Base-by-base conservation (phyloP, 148 eudicot species). In the Polygonum aviculare region DNA sequence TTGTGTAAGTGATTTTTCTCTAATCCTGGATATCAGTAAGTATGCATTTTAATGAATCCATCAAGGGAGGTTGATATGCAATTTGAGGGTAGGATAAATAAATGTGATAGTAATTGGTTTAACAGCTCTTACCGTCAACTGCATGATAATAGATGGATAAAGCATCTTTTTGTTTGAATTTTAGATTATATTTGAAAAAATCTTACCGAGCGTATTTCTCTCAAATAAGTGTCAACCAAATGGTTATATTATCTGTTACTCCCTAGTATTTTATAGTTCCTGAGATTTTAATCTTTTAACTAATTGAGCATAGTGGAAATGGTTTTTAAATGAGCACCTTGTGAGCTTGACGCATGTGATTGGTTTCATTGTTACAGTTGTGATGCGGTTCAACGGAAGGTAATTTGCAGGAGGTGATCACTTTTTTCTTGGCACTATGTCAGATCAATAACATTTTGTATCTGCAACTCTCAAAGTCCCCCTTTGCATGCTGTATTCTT, bases 1-100 rank as follows among this genome's bases (percentile, higher is more conserved):
- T 38, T 67, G 45, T 67, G 72, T 67, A 67, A 67, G 72, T 67
- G 72, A 67, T 65, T 67, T 57, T 21, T 67, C 72, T 36, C 72
- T 14, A 35, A 67, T 67, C 72, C 5, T 14, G 21, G 72, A 16
- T 12, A 67, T 35, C 8, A 65, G 41, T 4, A 65, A 35, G 36
- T 35, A 38, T 35, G 19, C 19, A 7, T 63, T 31, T 55, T 55
- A 19, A 55, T 18, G 19, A 59, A 59, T 9, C 2, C 10, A 59
- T 6, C 14, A 15, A 60, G 33, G 69, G 36, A 22, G 35, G 5
- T 26, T 8, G 15, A 60, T 57, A 57, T 19, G 10, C 31, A 57
- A 0, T 57, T 21, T 21, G 63, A 57, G 4, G 18, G 19, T 50
- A 50, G 55, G 55, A 50, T 16, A 50, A 54, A 15, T 16, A 50